Conservation (phyloP, 1,284 basidiomycete species). For the Naganishia albida region DNA sequence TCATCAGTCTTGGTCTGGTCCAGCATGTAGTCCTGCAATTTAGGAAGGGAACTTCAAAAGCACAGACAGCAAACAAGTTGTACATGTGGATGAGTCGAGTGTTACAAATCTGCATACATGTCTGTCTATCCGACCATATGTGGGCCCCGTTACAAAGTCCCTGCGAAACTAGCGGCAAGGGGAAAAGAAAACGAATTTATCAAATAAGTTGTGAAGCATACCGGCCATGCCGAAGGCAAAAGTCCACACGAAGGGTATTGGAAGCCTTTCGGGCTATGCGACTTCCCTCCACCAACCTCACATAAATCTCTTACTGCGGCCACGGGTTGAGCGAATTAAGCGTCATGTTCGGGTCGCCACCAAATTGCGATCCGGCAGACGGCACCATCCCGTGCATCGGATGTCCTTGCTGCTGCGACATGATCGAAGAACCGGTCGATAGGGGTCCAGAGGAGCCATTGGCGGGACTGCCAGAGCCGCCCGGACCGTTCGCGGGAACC, state of each 20-base stretch:
- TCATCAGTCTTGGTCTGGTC: too few species aligned
- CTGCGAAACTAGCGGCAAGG: not conserved
- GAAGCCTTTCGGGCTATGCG: too few species aligned
- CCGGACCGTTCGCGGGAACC: conserved; percentile 5
- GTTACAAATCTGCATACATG: conserved; percentile 4
- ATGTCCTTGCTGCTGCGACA: conserved; percentile 10
- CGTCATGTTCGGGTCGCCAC: conserved; percentile 26
- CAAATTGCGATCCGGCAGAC: not conserved
- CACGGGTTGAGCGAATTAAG: conserved; percentile 27
- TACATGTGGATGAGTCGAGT: not conserved
- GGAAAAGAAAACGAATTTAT: not conserved
- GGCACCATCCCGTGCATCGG: conserved; percentile 26
- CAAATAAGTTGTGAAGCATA: not conserved
- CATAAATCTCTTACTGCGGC: conserved; percentile 4
- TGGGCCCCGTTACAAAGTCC: conserved; percentile 4
- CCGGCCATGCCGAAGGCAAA: too few species aligned
- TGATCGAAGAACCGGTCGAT: conserved; percentile 10
- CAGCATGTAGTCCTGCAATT: too few species aligned
- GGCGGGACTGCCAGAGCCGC: conserved; percentile 6
- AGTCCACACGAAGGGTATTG: too few species aligned
- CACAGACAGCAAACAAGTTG: not conserved
- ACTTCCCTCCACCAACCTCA: not conserved
- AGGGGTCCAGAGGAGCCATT: conserved; percentile 5
- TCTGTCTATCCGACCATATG: not conserved
- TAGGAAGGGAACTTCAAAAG: not conserved